Percentiles rank a stretch among this genome's conserved stretches.
These are phyloP conservation scores for Pichia rugopelliculosa DNA, from an alignment of 805 yeast species.

Conservation along the genomic window DNA sequence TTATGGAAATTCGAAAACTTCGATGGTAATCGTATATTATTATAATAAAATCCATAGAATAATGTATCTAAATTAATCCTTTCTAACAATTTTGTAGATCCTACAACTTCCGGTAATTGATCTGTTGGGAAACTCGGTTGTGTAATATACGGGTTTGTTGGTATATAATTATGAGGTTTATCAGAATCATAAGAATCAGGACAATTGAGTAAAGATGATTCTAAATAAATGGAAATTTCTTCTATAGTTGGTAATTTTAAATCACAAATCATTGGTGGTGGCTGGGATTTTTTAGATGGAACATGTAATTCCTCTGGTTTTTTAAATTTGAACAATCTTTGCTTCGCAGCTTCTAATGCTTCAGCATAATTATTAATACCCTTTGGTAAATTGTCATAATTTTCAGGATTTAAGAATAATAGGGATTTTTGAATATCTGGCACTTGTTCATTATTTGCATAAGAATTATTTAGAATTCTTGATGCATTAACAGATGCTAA, in stretches of 20 bases:
- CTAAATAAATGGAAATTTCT: slow-evolving; percentile 52
- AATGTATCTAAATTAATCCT: slow-evolving; percentile 82
- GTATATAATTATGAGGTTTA: slow-evolving; percentile 63
- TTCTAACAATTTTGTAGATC: slow-evolving; percentile 50
- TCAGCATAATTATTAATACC: slow-evolving; percentile 21
- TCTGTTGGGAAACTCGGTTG: slow-evolving; percentile 86
- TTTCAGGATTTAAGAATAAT: slow-evolving; percentile 18
- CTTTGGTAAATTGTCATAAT: slow-evolving; percentile 21
- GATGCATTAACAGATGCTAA: slow-evolving; percentile 5
- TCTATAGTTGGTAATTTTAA: slow-evolving; percentile 48
- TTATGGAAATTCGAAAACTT: slow-evolving; percentile 19
- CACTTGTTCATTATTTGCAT: not conserved
- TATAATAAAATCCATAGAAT: slow-evolving; percentile 87
- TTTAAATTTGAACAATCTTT: slow-evolving; percentile 18
- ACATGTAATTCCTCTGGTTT: slow-evolving; percentile 9
- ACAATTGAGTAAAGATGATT: slow-evolving; percentile 75
- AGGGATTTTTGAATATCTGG: slow-evolving; percentile 9
- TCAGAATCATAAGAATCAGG: slow-evolving; percentile 94
- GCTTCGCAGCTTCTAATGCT: slow-evolving; percentile 27
- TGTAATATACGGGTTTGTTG: slow-evolving; percentile 81
- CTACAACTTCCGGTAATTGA: slow-evolving; percentile 59
- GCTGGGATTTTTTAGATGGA: slow-evolving; percentile 10
- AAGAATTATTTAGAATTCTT: slow-evolving; percentile 1
- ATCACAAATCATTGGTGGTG: slow-evolving; percentile 21
- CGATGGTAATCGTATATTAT: slow-evolving; percentile 25